These are phyloP conservation scores for Clausena lansium DNA, from an alignment of 345 rosid genomes.

Conservation along the genomic window DNA sequence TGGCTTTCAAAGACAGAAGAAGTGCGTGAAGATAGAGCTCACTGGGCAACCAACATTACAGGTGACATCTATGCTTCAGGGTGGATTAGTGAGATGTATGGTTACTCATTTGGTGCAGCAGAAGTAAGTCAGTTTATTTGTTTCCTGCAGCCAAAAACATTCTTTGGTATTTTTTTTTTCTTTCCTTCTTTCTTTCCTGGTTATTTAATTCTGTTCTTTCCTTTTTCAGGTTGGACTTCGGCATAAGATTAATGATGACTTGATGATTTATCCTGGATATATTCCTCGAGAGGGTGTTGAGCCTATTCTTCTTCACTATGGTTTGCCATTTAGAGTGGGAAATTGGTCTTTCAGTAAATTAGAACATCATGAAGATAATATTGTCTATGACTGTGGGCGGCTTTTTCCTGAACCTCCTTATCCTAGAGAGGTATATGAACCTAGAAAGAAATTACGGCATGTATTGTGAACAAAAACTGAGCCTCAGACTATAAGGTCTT, in stretches of 20 bases:
- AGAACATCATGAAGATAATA: slow-evolving; percentile 84
- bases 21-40: slow-evolving; percentile 87
- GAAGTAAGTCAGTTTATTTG: slow-evolving; percentile 48
- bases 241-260: slow-evolving; percentile 83
- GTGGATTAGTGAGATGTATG: slow-evolving; percentile 99
- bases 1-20: slow-evolving; percentile 99
- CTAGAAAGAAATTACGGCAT: not conserved
- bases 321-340: slow-evolving; percentile 79
- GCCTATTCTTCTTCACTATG: slow-evolving; percentile 93
- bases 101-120: slow-evolving; percentile 99
- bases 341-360: slow-evolving; percentile 96
- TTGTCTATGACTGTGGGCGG: slow-evolving; percentile 78
- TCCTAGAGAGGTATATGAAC: slow-evolving; percentile 77
- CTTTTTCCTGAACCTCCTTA: slow-evolving; percentile 97
- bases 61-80: slow-evolving; percentile 96
- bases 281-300: slow-evolving; percentile 75
- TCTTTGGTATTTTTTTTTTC: not conserved
- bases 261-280: slow-evolving; percentile 98
- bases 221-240: slow-evolving; percentile 77
- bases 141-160: not conserved
- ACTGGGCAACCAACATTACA: slow-evolving; percentile 91
- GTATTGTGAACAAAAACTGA: slow-evolving; percentile 7
- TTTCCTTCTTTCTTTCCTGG: not conserved
- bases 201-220: slow-evolving; percentile 14
- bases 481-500: not conserved